phyloP scores from a whole-genome alignment of 768 basidiomycete genomes.

The Crassisporium funariophilum region DNA sequence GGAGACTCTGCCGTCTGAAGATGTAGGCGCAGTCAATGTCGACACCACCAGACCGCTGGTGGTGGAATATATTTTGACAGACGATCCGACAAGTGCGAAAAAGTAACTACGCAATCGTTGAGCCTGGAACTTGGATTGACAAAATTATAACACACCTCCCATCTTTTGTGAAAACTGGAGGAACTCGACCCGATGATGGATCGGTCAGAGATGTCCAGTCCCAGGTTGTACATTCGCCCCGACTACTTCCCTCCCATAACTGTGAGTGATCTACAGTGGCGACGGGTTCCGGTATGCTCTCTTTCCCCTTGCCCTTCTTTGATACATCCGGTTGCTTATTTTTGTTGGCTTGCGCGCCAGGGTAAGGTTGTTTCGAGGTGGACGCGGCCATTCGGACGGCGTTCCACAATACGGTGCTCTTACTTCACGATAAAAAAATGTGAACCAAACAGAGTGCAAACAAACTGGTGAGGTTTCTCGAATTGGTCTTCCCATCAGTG shows the following conservation, averaged over 20 bases:
- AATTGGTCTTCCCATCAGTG: too few relatives aligned
- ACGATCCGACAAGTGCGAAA: slow-evolving; percentile 81
- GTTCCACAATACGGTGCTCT: slow-evolving; percentile 13
- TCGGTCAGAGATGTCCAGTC: slow-evolving; percentile 75
- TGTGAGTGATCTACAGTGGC: slow-evolving; percentile 14
- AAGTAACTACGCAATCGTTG: slow-evolving; percentile 63
- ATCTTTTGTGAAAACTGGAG: slow-evolving; percentile 86
- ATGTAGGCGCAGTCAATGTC: slow-evolving; percentile 64
- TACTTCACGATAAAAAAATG: slow-evolving; percentile 33
- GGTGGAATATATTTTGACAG: slow-evolving; percentile 85
- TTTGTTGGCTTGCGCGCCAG: slow-evolving; percentile 17
- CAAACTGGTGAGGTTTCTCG: slow-evolving; percentile 22
- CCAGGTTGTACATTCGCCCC: slow-evolving; percentile 47
- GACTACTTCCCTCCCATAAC: slow-evolving; percentile 15
- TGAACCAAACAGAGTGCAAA: slow-evolving; percentile 37
- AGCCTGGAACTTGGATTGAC: slow-evolving; percentile 4
- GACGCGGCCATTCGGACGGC: slow-evolving; percentile 44
- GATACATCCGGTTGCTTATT: slow-evolving; percentile 24
- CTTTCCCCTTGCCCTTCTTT: slow-evolving; percentile 55
- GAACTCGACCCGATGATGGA: slow-evolving; percentile 58
- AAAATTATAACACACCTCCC: slow-evolving; percentile 59
- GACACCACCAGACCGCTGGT: slow-evolving; percentile 79
- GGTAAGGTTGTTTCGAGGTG: slow-evolving; percentile 35
- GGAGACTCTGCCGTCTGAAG: slow-evolving; percentile 33
- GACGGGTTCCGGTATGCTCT: slow-evolving; percentile 26